phyloP scores from a whole-genome alignment of 1,284 basidiomycete species.

The Volvariella surrecta region DNA sequence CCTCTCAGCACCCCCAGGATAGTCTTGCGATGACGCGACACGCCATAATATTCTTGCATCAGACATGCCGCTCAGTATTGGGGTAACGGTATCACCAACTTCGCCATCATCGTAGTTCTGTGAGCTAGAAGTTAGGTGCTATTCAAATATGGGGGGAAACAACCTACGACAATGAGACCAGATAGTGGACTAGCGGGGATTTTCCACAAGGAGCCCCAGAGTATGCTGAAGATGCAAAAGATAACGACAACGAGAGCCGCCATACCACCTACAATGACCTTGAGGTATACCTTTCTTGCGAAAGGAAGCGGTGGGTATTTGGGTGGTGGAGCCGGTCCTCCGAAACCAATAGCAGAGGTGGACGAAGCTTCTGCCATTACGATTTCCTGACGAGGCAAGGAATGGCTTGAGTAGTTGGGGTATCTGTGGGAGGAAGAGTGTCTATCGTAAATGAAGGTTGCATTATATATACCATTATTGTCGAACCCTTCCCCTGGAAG shows the following conservation, averaged over 20 bases:
- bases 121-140: neutral
- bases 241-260: conserved; percentile 25
- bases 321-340: too few species aligned
- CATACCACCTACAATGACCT: conserved; percentile 22
- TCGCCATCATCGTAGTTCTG: conserved; percentile 47
- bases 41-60: conserved; percentile 27
- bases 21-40: conserved; percentile 27
- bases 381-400: too few species aligned
- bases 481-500: too few species aligned
- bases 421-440: too few species aligned
- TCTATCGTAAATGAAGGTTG: too few species aligned
- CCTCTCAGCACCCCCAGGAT: conserved; percentile 29
- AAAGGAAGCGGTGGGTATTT: conserved; percentile 4
- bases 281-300: conserved; percentile 26
- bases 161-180: conserved; percentile 35
- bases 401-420: too few species aligned
- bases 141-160: conserved; percentile 2
- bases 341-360: too few species aligned
- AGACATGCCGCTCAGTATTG: conserved; percentile 20
- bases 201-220: conserved; percentile 40
- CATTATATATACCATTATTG: too few species aligned
- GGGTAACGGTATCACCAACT: conserved; percentile 33
- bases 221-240: conserved; percentile 35
- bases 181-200: conserved; percentile 25
- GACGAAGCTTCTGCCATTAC: too few species aligned